Conservation (phyloP, 2,329 filamentous ascomycete species). For the Metarhizium robertsii region DNA sequence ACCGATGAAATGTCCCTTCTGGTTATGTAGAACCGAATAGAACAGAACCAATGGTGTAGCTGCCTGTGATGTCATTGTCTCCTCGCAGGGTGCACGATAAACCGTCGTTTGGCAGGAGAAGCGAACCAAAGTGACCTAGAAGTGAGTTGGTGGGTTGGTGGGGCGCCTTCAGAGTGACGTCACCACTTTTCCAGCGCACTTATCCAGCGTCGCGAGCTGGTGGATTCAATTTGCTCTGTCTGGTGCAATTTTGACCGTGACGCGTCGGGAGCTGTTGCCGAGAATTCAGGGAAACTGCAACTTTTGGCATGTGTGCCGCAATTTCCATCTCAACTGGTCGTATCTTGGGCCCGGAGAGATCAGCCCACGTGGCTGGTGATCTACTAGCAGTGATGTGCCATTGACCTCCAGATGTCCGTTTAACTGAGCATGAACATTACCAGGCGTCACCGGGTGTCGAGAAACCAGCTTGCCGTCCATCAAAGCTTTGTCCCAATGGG, state of each 20-base stretch:
- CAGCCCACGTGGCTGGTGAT: background rate
- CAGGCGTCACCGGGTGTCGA: background rate
- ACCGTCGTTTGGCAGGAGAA: background rate
- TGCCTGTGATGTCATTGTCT: slow-evolving; percentile 5
- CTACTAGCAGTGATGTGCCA: too few species aligned
- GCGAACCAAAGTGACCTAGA: background rate
- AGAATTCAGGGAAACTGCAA: background rate
- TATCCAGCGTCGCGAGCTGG: too few species aligned
- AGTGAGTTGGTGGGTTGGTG: background rate
- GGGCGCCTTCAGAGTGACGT: slow-evolving; percentile 4
- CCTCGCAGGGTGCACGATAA: background rate
- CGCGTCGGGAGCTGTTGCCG: background rate
- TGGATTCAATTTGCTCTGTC: background rate
- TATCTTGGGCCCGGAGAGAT: too few species aligned
- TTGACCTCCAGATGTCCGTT: background rate
- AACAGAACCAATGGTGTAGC: background rate
- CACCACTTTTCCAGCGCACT: background rate
- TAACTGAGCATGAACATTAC: background rate
- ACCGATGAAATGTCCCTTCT: background rate
- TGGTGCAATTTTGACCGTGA: background rate
- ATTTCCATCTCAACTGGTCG: too few species aligned
- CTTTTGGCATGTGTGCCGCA: background rate
- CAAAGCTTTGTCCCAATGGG: too few species aligned
- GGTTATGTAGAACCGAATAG: background rate
- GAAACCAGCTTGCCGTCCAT: too few species aligned